phyloP scores from a whole-genome alignment of 148 eudicot genomes.

The Heliamphora exappendiculata region DNA sequence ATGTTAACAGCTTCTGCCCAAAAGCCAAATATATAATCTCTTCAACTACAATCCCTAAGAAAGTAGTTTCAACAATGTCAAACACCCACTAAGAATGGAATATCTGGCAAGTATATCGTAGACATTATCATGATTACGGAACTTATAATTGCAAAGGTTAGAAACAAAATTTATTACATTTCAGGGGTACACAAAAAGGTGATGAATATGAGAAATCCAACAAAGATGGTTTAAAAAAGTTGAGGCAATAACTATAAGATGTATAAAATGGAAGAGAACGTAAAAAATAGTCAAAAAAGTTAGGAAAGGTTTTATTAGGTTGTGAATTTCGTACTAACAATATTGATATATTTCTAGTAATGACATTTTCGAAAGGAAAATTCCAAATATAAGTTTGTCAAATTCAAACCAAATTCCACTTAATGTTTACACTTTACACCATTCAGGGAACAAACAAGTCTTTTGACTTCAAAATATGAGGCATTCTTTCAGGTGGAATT shows the following conservation, averaged over 20 bases:
- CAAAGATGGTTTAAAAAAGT: background rate
- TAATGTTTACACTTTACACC: background rate
- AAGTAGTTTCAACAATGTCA: background rate
- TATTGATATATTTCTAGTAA: background rate
- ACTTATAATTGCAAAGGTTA: background rate
- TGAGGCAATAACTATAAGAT: background rate
- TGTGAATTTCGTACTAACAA: background rate
- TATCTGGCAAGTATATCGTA: background rate
- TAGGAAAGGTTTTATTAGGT: background rate
- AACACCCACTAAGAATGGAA: background rate
- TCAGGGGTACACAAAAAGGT: background rate
- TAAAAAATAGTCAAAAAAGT: background rate
- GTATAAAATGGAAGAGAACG: background rate
- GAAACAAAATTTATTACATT: background rate
- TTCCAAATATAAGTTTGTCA: background rate
- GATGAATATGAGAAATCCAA: background rate
- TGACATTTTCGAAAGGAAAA: background rate
- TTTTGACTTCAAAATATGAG: background rate
- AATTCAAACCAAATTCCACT: background rate
- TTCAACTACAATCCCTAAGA: background rate
- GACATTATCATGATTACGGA: background rate
- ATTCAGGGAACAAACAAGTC: background rate
- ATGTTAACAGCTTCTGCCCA: too few relatives aligned
- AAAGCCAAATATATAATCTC: background rate
- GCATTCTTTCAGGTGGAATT: background rate